Conservation (phyloP, 129 eudicot species). For the Chrysanthemum makinoi region DNA sequence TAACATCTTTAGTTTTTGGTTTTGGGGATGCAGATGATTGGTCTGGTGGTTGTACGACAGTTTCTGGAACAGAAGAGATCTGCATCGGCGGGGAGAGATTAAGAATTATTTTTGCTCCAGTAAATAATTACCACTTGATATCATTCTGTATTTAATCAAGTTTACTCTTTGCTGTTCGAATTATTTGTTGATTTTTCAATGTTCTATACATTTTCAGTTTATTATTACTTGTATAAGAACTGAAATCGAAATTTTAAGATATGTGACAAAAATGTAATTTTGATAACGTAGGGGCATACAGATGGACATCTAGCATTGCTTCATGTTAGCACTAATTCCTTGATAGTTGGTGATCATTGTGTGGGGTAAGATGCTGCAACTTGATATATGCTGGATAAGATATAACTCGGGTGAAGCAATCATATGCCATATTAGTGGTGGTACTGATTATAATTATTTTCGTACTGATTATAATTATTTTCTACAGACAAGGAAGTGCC, state of each 20-base stretch:
- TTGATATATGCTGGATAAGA: slow-evolving; percentile 8
- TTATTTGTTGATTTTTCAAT: neutral
- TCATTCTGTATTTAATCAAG: slow-evolving; percentile 7
- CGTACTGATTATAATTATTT: neutral
- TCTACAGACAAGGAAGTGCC: slow-evolving; percentile 92
- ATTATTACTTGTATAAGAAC: neutral
- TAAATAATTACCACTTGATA: slow-evolving; percentile 25
- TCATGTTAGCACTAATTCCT: slow-evolving; percentile 72
- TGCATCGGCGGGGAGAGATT: slow-evolving; percentile 78
- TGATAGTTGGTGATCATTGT: slow-evolving; percentile 95
- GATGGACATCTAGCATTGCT: slow-evolving; percentile 94
- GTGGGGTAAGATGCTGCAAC: slow-evolving; percentile 70
- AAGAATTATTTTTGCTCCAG: slow-evolving; percentile 77
- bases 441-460: neutral
- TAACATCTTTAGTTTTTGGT: neutral
- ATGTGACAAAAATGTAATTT: neutral
- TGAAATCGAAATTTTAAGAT: neutral
- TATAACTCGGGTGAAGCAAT: slow-evolving; percentile 1
- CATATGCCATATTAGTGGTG: slow-evolving; percentile 2
- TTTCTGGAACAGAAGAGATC: slow-evolving; percentile 78
- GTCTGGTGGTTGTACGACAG: slow-evolving; percentile 58
- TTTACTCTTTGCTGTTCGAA: neutral
- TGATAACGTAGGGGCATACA: slow-evolving; percentile 79
- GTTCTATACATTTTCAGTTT: slow-evolving; percentile 5
- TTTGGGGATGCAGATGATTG: slow-evolving; percentile 58